Evolutionary conservation across 2,329 filamentous ascomycete genomes (phyloP), one percentile per base, ranked within the genome.

Genomic region (Lecanosticta acicola): DNA sequence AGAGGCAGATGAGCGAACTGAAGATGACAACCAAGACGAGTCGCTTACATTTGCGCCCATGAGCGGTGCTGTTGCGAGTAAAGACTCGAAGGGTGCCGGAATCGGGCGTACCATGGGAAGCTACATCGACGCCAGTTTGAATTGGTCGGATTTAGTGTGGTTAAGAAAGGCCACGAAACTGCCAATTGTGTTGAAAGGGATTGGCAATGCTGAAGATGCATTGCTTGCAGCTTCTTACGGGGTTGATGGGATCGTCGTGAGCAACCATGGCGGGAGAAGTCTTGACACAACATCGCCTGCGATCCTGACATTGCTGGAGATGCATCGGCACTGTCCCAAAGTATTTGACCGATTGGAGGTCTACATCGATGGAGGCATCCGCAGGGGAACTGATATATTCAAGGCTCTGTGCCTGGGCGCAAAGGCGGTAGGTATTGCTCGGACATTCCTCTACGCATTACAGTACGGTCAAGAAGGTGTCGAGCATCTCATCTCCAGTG

Each of bases 391-490:
- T 0, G 82, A 85, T 57, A 76, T 85, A 3, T 72, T 85, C 54
- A 85, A 85, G 61, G 80, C 79, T 0, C 55, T 85, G 8, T 81
- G 79, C 41, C 66, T 85, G 0, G 82, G 82, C 0, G 81, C 80
- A 0, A 80, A 68, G 43, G 80, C 77, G 0, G 80, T 69, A 0
- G 80, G 80, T 0, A 66, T 85, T 13, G 82, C 81, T 0, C 66
- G 82, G 14, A 77, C 77, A 0, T 77, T 81, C 42, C 50, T 84
- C 33, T 83, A 74, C 55, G 74, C 74, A 1, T 55, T 83, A 49
- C 75, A 73, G 7, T 84, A 84, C 55, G 81, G 81, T 1, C 69
- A 68, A 45, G 67, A 65, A 51, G 71, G 80, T 5, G 64, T 63
- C 3, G 66, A 74, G 63, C 70, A 74, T 45, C 35, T 52, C 16